Evolutionary conservation across 495 filamentous ascomycete genomes (phyloP).

Genomic region (Tuber umbilicatum): DNA sequence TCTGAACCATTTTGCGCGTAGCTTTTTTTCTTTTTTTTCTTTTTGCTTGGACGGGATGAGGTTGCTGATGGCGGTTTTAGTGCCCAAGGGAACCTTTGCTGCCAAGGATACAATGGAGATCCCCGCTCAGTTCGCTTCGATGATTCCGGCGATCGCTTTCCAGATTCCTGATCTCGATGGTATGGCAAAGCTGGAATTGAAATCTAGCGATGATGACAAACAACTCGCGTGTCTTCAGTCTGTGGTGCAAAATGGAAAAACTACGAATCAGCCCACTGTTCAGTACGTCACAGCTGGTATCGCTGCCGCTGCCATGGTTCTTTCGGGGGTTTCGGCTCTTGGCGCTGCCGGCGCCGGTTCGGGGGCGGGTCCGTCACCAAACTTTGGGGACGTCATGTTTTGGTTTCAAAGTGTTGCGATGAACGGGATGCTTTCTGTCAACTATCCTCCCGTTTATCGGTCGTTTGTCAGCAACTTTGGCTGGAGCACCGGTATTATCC

Average conservation of each 20-base stretch:
- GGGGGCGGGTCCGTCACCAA: conserved; percentile 57
- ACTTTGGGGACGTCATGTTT: conserved; percentile 76
- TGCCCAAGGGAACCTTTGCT: conserved; percentile 66
- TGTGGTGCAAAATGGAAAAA: conserved; percentile 78
- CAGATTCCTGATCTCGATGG: conserved; percentile 85
- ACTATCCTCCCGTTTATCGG: conserved; percentile 76
- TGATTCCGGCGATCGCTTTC: conserved; percentile 89
- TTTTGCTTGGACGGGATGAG: not conserved
- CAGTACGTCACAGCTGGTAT: conserved; percentile 80
- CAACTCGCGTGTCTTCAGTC: conserved; percentile 80
- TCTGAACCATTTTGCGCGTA: not conserved
- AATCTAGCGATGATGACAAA: conserved; percentile 52
- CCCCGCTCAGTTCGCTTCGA: conserved; percentile 58
- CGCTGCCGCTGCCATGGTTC: conserved; percentile 72
- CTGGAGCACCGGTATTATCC: conserved; percentile 79
- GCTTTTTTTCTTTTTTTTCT: conserved; percentile 11
- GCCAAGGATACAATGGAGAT: conserved; percentile 65
- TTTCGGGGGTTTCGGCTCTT: conserved; percentile 67
- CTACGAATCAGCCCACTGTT: conserved; percentile 63
- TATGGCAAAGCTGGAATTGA: conserved; percentile 70
- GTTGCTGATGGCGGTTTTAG: conserved; percentile 47
- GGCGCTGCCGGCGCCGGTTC: conserved; percentile 53
- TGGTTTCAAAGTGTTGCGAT: conserved; percentile 91
- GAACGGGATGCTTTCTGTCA: conserved; percentile 90
- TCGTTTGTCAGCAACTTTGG: conserved; percentile 89